phyloP scores from a whole-genome alignment of 2,329 filamentous ascomycete genomes.

The Ophiocordyceps australis region DNA sequence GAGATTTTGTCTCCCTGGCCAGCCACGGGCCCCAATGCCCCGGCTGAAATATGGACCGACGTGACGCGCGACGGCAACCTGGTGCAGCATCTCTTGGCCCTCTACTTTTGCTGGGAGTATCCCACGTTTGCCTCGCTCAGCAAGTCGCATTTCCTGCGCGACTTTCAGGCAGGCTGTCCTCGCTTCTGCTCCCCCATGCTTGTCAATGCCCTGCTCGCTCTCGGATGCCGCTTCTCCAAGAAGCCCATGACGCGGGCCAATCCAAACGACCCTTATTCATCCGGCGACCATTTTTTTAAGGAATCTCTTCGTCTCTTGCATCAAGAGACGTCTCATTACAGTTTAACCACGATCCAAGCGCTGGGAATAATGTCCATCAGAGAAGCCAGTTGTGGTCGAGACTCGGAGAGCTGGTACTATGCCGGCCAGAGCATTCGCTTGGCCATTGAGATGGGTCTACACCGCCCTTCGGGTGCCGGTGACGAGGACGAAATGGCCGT shows the following conservation, averaged over 20 bases:
- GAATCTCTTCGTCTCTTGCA: constrained; percentile 45
- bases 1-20: constrained; percentile 30
- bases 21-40: constrained; percentile 20
- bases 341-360: constrained; percentile 54
- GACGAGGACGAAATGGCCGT: constrained; percentile 40
- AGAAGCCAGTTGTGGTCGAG: constrained; percentile 53
- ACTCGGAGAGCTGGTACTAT: constrained; percentile 57
- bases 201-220: constrained; percentile 45
- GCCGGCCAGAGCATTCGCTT: constrained; percentile 55
- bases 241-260: constrained; percentile 45
- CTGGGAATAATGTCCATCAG: constrained; percentile 60
- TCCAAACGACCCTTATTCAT: constrained; percentile 41
- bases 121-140: constrained; percentile 57
- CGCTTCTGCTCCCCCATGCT: constrained; percentile 52
- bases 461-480: constrained; percentile 28
- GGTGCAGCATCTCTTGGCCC: constrained; percentile 42
- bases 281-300: constrained; percentile 58
- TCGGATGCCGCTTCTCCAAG: constrained; percentile 52
- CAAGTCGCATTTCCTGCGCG: constrained; percentile 50
- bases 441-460: constrained; percentile 53
- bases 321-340: constrained; percentile 38
- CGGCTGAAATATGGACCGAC: constrained; percentile 36
- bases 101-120: constrained; percentile 64
- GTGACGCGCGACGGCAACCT: constrained; percentile 39
- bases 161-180: constrained; percentile 40